Evolutionary conservation across 306 rosid genomes (phyloP), one percentile per base, ranked within the genome.

Genomic region (Glycyrrhiza uralensis): DNA sequence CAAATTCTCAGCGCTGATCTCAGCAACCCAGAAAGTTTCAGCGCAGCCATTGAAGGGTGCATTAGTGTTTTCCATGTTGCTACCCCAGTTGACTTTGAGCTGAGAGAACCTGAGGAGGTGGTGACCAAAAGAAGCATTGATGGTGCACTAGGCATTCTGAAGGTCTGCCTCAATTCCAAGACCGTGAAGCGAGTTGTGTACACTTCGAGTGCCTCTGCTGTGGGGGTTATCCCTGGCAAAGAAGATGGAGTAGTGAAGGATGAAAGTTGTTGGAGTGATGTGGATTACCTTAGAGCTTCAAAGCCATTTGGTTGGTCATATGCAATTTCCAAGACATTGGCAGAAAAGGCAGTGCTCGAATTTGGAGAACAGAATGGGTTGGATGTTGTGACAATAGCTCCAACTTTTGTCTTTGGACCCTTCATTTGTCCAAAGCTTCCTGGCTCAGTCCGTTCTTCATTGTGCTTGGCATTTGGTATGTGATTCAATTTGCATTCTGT

Each of bases 341-440:
- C 75, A 4, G 75, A 54, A 18, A 70, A 70, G 41, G 65, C 75
- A 54, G 65, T 70, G 15, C 75, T 70, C 9, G 64, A 70, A 70
- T 70, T 69, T 23, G 75, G 75, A 52, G 75, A 70, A 24, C 54
- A 54, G 14, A 70, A 54, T 36, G 65, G 65, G 1, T 38, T 70
- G 54, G 75, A 54, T 2, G 75, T 70, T 70, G 75, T 70, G 13
- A 54, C 75, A 13, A 5, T 69, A 8, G 20, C 23, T 24, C 75
- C 75, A 23, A 5, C 41, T 54, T 54, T 70, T 7, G 75, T 54
- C 36, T 14, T 5, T 70, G 75, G 75, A 38, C 65, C 75, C 52
- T 70, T 70, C 65, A 70, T 70, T 54, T 51, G 63, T 52, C 26
- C 75, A 18, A 35, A 52, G 50, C 22, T 51, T 69, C 63, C 75